Percentiles rank a stretch among this genome's conserved stretches.
Conservation (phyloP, 805 yeast species). For the Starmera quercuum region DNA sequence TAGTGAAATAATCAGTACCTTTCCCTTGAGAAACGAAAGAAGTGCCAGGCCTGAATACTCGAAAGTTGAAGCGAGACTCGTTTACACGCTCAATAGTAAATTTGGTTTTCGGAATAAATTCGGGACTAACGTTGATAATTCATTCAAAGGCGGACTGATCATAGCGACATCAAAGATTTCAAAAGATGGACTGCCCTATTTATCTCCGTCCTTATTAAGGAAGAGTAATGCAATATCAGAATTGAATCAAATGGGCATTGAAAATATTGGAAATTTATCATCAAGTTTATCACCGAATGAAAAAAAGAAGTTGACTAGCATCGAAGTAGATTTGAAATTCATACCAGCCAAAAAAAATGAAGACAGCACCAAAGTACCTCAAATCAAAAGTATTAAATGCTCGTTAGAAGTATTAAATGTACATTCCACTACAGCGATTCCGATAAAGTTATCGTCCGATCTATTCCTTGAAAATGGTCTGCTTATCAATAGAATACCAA, state of each 20-base stretch:
- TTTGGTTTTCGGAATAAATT: slow-evolving; percentile 3
- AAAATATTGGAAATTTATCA: slow-evolving; percentile 24
- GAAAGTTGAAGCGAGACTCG: slow-evolving; percentile 9
- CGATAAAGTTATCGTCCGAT: slow-evolving; percentile 30
- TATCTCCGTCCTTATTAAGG: slow-evolving; percentile 27
- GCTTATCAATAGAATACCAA: slow-evolving; percentile 9
- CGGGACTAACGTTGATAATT: background rate
- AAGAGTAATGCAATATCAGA: slow-evolving; percentile 27
- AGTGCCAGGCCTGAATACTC: slow-evolving; percentile 10
- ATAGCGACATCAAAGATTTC: slow-evolving; percentile 23
- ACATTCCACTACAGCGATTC: slow-evolving; percentile 29
- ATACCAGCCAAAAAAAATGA: slow-evolving; percentile 19
- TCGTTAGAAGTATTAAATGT: slow-evolving; percentile 26
- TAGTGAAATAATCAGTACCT: background rate
- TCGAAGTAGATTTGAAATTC: slow-evolving; percentile 22
- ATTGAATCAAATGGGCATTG: slow-evolving; percentile 25
- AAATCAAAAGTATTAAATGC: slow-evolving; percentile 20
- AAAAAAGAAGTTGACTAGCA: slow-evolving; percentile 15
- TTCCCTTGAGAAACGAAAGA: slow-evolving; percentile 16
- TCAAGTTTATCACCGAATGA: slow-evolving; percentile 21
- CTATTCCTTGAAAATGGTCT: slow-evolving; percentile 18
- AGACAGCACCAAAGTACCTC: slow-evolving; percentile 22
- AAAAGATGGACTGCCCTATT: slow-evolving; percentile 27
- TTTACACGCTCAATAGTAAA: background rate
- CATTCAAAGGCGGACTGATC: slow-evolving; percentile 22